phyloP scores from a whole-genome alignment of 75 land plant genomes.

The Chamaecyparis obtusa region DNA sequence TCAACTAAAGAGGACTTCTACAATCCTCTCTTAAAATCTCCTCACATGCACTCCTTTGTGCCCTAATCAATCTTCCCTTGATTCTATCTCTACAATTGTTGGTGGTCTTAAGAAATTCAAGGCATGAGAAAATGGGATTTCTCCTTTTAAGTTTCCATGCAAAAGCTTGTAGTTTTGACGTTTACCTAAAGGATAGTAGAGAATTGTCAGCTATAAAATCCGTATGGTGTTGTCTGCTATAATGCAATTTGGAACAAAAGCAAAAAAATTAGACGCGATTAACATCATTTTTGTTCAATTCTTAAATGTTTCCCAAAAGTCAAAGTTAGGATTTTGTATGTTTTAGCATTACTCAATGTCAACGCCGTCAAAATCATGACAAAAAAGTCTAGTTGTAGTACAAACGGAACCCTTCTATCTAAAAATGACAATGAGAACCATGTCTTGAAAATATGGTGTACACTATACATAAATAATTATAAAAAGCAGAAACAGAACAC shows the following conservation, averaged over 20 bases:
- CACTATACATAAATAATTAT: not conserved
- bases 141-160: too few relatives aligned
- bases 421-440: not conserved
- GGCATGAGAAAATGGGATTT: too few relatives aligned
- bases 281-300: not conserved
- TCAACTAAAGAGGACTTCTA: too few relatives aligned
- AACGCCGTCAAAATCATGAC: not conserved
- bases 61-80: too few relatives aligned
- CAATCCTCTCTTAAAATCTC: too few relatives aligned
- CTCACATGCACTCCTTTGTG: too few relatives aligned
- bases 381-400: not conserved
- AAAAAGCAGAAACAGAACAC: not conserved
- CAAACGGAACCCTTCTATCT: not conserved
- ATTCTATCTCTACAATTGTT: too few relatives aligned
- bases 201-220: too few relatives aligned
- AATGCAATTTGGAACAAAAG: not conserved
- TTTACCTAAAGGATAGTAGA: too few relatives aligned
- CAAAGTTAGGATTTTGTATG: not conserved
- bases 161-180: too few relatives aligned
- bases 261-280: not conserved
- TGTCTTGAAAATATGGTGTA: not conserved
- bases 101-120: too few relatives aligned
- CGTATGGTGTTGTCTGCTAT: too few relatives aligned
- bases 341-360: not conserved
- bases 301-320: not conserved